Evolutionary conservation across 148 eudicot species (phyloP).

Genomic region (Rhododendron williamsianum): DNA sequence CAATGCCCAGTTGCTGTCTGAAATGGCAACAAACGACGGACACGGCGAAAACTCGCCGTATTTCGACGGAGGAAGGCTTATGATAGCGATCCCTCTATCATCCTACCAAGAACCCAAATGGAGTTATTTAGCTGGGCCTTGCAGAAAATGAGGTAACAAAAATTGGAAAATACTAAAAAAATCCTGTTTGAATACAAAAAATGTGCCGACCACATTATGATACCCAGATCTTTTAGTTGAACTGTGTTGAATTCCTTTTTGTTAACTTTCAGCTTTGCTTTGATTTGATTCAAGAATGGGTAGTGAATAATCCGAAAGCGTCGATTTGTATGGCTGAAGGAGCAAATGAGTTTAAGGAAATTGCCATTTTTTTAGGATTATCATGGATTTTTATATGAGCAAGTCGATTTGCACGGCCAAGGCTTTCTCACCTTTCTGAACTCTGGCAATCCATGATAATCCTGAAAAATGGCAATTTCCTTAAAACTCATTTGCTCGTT

Average conservation of each 20-base stretch:
- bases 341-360: slow-evolving; percentile 35
- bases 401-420: no score
- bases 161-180: neutral
- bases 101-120: slow-evolving; percentile 30
- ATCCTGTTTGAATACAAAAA: no score
- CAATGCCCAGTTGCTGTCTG: slow-evolving; percentile 20
- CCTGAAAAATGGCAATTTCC: slow-evolving; percentile 54
- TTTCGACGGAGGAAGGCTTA: slow-evolving; percentile 57
- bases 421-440: slow-evolving; percentile 25
- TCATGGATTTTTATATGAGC: slow-evolving; percentile 28
- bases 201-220: neutral
- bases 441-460: slow-evolving; percentile 59
- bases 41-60: slow-evolving; percentile 47
- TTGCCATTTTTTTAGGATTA: slow-evolving; percentile 49
- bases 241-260: neutral
- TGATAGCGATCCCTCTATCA: slow-evolving; percentile 39
- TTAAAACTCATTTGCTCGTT: slow-evolving; percentile 36
- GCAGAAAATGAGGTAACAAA: slow-evolving; percentile 47
- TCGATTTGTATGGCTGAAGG: slow-evolving; percentile 47
- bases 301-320: slow-evolving; percentile 39
- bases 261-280: slow-evolving; percentile 40
- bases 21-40: slow-evolving; percentile 35
- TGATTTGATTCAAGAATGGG: slow-evolving; percentile 51
- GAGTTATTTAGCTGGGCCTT: slow-evolving; percentile 54
- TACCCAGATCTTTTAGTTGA: neutral